phyloP scores from a whole-genome alignment of 2,329 filamentous ascomycete genomes.

The Cercospora janseana region DNA sequence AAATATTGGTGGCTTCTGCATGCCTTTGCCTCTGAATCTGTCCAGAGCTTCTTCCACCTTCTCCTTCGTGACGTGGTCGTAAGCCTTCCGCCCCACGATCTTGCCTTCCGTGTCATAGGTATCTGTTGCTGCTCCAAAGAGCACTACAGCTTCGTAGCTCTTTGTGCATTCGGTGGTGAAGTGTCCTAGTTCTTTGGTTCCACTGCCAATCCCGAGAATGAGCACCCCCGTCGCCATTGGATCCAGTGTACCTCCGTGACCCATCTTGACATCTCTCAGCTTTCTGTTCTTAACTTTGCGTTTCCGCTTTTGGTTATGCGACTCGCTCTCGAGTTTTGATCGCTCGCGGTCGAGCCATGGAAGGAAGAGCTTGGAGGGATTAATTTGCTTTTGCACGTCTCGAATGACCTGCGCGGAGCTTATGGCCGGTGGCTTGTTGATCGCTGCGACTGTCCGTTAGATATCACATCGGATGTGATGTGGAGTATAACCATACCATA shows the following conservation, averaged over 20 bases:
- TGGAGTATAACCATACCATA: slow-evolving; percentile 39
- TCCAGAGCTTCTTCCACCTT: slow-evolving; percentile 73
- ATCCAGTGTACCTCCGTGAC: slow-evolving; percentile 93
- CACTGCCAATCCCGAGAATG: slow-evolving; percentile 80
- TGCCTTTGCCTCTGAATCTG: slow-evolving; percentile 75
- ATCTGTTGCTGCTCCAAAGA: slow-evolving; percentile 91
- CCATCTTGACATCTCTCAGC: slow-evolving; percentile 79
- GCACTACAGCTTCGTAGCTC: slow-evolving; percentile 81
- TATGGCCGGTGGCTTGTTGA: slow-evolving; percentile 86
- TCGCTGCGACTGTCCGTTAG: slow-evolving; percentile 56
- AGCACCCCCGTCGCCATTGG: slow-evolving; percentile 91
- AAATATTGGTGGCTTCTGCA: slow-evolving; percentile 89
- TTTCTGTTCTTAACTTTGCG: slow-evolving; percentile 46
- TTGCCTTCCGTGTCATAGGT: slow-evolving; percentile 87
- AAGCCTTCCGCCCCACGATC: slow-evolving; percentile 70
- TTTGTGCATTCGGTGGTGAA: slow-evolving; percentile 84
- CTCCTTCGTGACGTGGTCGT: slow-evolving; percentile 77
- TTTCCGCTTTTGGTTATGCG: slow-evolving; percentile 59
- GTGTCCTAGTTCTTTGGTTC: slow-evolving; percentile 75
- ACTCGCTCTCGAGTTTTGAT: slow-evolving; percentile 56
- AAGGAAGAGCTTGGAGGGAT: slow-evolving; percentile 73
- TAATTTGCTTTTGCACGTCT: slow-evolving; percentile 80
- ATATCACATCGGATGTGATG: slow-evolving; percentile 9
- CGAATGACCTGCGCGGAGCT: slow-evolving; percentile 90
- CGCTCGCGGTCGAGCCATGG: slow-evolving; percentile 70